These are phyloP conservation scores for Pilatotrama ljubarskyi DNA, from an alignment of 768 basidiomycete genomes.

Conservation along the genomic window DNA sequence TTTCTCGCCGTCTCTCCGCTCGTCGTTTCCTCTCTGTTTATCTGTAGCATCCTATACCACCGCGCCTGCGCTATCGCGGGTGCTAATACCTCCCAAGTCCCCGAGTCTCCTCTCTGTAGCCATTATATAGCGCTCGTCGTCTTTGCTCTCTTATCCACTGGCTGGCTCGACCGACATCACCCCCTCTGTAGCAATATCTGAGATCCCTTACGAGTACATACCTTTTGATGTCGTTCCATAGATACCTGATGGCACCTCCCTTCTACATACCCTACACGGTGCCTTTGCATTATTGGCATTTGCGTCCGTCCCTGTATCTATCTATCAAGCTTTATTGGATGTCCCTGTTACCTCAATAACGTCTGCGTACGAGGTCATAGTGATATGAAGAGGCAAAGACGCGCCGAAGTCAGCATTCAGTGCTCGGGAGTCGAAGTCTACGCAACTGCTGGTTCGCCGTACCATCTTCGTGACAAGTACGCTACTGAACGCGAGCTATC, in stretches of 20 bases:
- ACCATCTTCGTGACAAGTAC: no score
- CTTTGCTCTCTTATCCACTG: neutral
- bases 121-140: neutral
- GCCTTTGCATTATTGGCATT: conserved; percentile 6
- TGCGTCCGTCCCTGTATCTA: conserved; percentile 9
- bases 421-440: no score
- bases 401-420: no score
- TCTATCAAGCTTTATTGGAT: conserved; percentile 3
- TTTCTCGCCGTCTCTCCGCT: neutral
- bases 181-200: conserved; percentile 6
- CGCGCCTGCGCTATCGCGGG: neutral
- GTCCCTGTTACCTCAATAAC: neutral
- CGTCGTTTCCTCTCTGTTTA: neutral
- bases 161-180: neutral
- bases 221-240: neutral
- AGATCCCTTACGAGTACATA: conserved; percentile 11
- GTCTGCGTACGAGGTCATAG: no score
- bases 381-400: no score
- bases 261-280: conserved; percentile 9
- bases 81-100: conserved; percentile 7
- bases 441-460: no score
- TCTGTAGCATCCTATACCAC: conserved; percentile 7
- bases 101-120: conserved; percentile 13
- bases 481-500: no score
- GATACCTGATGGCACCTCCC: conserved; percentile 10